phyloP scores from a whole-genome alignment of 208 protist genomes.

The Trypanosoma brucei region DNA sequence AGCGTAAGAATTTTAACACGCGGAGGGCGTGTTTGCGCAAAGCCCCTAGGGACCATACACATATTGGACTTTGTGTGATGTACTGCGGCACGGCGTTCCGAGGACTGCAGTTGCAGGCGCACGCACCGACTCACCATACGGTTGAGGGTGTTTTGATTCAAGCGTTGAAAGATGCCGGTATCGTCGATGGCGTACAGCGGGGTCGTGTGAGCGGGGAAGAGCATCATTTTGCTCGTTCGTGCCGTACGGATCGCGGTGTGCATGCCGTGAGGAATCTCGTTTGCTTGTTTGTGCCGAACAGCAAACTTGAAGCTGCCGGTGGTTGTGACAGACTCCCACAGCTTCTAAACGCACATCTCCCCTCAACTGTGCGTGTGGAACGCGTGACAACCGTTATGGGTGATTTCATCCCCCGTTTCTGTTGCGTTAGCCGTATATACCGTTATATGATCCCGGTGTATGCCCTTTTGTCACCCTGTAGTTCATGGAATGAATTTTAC shows the following conservation, averaged over 20 bases:
- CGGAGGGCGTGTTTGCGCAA: constrained; percentile 35
- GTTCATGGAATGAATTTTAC: constrained; percentile 44
- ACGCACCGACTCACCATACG: constrained; percentile 72
- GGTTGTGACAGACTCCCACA: constrained; percentile 24
- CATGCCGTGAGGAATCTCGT: constrained; percentile 81
- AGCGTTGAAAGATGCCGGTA: constrained; percentile 50
- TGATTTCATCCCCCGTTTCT: constrained; percentile 74
- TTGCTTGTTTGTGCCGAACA: constrained; percentile 49
- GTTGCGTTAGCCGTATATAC: constrained; percentile 75
- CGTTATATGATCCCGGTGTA: constrained; percentile 79
- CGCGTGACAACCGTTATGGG: constrained; percentile 43
- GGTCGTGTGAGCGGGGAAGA: constrained; percentile 33
- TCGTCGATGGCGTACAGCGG: constrained; percentile 39
- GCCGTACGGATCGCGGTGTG: constrained; percentile 82
- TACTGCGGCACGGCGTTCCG: constrained; percentile 69
- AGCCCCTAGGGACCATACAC: constrained; percentile 52
- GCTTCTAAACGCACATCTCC: constrained; percentile 39
- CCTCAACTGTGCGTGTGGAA: constrained; percentile 41
- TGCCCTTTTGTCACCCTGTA: constrained; percentile 56
- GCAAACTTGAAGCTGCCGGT: constrained; percentile 26
- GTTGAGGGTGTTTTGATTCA: constrained; percentile 79
- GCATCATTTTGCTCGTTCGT: constrained; percentile 67
- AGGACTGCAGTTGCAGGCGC: constrained; percentile 77
- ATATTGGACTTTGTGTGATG: constrained; percentile 59
- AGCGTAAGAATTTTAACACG: constrained; percentile 24